A percentile compares a stretch with the other conserved stretches of the same genome.
phyloP scores from a whole-genome alignment of 371 early-diverging fungal genomes.

The Amoeboradix gromovi region DNA sequence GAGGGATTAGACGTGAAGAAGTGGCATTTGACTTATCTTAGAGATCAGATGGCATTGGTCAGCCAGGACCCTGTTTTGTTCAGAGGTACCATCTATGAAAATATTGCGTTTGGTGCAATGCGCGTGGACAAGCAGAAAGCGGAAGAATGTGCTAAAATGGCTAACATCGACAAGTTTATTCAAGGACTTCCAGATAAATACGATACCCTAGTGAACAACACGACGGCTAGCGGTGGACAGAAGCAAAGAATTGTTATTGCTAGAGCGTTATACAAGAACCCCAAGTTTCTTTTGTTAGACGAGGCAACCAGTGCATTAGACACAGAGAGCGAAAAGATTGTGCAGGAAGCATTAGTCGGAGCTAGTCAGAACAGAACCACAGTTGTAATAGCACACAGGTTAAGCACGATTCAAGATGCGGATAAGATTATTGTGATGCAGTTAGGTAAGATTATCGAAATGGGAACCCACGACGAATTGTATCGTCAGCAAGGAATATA shows the following conservation, averaged over 20 bases:
- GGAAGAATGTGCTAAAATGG: constrained; percentile 23
- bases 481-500: neutral
- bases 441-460: constrained; percentile 3
- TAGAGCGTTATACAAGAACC: constrained; percentile 36
- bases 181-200: constrained; percentile 25
- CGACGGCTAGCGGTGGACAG: constrained; percentile 61
- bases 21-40: constrained; percentile 26
- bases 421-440: constrained; percentile 9
- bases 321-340: constrained; percentile 42
- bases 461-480: constrained; percentile 5
- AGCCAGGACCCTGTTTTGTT: constrained; percentile 63
- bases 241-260: constrained; percentile 48
- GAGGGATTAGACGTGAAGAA: constrained; percentile 37
- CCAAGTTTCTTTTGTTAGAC: constrained; percentile 11
- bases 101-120: constrained; percentile 32
- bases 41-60: constrained; percentile 43
- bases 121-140: constrained; percentile 18
- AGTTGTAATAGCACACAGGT: constrained; percentile 70
- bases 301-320: constrained; percentile 34
- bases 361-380: constrained; percentile 50
- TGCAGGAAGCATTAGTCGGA: constrained; percentile 42
- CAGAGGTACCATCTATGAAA: constrained; percentile 41
- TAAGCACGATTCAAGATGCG: constrained; percentile 19
- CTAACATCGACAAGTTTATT: constrained; percentile 38
- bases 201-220: constrained; percentile 39